Evolutionary conservation across 208 protist species (phyloP).

Genomic region (Acanthamoeba lenticulata): DNA sequence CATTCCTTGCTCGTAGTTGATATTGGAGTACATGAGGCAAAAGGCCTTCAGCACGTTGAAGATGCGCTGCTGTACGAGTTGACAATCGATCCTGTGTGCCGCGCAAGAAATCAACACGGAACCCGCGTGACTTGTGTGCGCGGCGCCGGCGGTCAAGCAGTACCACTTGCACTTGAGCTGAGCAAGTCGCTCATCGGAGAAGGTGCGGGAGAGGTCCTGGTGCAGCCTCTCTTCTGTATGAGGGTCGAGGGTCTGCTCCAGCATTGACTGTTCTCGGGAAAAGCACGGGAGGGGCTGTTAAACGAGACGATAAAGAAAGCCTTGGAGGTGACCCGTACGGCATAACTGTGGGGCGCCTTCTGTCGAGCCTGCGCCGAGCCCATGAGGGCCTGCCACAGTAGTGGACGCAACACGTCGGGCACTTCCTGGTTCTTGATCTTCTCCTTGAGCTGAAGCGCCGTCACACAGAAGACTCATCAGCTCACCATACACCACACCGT

Average conservation of each 20-base stretch:
- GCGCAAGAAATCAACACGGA: background rate
- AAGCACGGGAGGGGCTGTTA: background rate
- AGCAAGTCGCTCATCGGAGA: constrained; percentile 17
- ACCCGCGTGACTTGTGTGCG: background rate
- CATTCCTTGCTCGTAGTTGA: constrained; percentile 57
- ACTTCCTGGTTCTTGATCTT: constrained; percentile 42
- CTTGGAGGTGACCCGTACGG: background rate
- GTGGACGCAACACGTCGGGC: background rate
- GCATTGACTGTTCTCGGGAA: background rate
- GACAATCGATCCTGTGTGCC: background rate
- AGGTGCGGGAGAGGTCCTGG: constrained; percentile 39
- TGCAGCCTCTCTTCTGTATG: constrained; percentile 7
- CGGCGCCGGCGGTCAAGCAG: background rate
- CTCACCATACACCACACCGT: background rate
- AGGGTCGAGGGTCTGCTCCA: background rate
- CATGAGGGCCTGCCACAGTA: constrained; percentile 29
- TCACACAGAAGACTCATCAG: background rate
- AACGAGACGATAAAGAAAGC: background rate
- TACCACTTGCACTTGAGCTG: constrained; percentile 41
- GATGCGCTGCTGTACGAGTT: background rate
- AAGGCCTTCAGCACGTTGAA: constrained; percentile 62
- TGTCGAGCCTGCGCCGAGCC: background rate
- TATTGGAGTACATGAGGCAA: constrained; percentile 36
- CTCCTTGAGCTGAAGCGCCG: background rate
- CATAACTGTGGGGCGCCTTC: background rate